Conservation (phyloP, 495 filamentous ascomycete species). For the Xylaria sp. region DNA sequence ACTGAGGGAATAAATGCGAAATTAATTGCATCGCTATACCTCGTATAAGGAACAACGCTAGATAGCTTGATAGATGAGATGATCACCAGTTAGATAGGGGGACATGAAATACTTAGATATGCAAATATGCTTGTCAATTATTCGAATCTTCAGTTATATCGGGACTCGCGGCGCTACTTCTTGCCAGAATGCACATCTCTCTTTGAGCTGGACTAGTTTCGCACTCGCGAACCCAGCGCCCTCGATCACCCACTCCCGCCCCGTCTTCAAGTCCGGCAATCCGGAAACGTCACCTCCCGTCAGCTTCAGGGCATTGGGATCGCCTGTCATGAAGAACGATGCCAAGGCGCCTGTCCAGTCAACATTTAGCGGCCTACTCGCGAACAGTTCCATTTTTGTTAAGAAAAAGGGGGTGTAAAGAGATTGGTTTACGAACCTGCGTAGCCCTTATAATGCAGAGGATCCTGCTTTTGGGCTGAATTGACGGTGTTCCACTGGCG, state of each 20-base stretch:
- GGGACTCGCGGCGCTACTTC: slow-evolving; percentile 38
- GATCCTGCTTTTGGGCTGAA: slow-evolving; percentile 58
- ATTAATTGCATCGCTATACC: not conserved
- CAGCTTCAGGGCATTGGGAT: slow-evolving; percentile 65
- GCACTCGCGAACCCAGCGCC: slow-evolving; percentile 51
- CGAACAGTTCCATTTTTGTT: not conserved
- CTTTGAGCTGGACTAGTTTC: slow-evolving; percentile 45
- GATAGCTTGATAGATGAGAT: too few relatives aligned
- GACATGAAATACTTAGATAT: too few relatives aligned
- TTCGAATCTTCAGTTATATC: slow-evolving; percentile 23
- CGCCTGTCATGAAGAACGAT: slow-evolving; percentile 64
- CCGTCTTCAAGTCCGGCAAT: slow-evolving; percentile 52
- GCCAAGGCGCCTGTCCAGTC: slow-evolving; percentile 53
- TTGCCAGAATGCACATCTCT: slow-evolving; percentile 63
- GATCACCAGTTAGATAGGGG: too few relatives aligned
- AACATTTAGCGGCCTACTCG: not conserved
- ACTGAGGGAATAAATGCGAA: too few relatives aligned
- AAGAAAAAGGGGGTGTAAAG: too few relatives aligned
- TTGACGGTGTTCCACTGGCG: slow-evolving; percentile 65
- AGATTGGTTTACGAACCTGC: slow-evolving; percentile 43
- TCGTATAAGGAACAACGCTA: too few relatives aligned
- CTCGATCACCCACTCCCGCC: slow-evolving; percentile 59
- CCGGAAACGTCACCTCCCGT: slow-evolving; percentile 52
- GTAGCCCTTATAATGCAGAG: slow-evolving; percentile 62
- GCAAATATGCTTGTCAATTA: too few relatives aligned